Evolutionary conservation across 345 rosid species (phyloP).

Genomic region (Erucastrum elatum): DNA sequence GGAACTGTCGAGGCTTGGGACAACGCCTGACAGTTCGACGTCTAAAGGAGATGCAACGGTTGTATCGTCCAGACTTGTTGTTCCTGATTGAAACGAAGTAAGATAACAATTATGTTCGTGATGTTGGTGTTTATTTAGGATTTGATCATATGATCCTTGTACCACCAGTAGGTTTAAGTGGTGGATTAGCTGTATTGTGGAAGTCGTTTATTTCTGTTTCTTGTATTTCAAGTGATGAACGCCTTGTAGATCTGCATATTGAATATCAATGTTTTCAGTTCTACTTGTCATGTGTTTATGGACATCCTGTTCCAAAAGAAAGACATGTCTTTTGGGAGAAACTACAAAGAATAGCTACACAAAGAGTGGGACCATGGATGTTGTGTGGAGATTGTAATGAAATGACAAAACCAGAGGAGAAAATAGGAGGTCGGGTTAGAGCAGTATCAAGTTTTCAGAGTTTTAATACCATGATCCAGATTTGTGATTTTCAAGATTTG

Average conservation of each 20-base stretch:
- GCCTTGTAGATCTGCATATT: neutral
- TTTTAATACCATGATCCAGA: neutral
- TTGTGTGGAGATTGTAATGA: neutral
- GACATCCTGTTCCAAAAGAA: neutral
- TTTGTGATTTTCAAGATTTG: neutral
- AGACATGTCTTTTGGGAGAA: no score
- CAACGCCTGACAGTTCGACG: no score
- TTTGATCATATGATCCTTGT: neutral
- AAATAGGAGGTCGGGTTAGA: neutral
- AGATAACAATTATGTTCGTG: neutral
- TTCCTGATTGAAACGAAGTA: no score
- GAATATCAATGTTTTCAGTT: neutral
- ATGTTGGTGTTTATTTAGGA: neutral
- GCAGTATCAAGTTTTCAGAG: neutral
- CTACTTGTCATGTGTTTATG: neutral
- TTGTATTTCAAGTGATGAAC: neutral
- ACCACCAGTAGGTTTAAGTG: neutral
- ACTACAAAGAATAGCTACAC: no score
- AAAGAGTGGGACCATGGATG: no score
- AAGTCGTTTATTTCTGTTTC: neutral
- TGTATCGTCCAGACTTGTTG: no score
- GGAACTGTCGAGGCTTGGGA: neutral
- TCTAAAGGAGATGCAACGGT: no score
- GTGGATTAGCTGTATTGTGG: neutral
- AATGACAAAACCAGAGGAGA: neutral